Base-by-base conservation (phyloP, 176 grass and related monocot genomes). In the Carex littledalei region DNA sequence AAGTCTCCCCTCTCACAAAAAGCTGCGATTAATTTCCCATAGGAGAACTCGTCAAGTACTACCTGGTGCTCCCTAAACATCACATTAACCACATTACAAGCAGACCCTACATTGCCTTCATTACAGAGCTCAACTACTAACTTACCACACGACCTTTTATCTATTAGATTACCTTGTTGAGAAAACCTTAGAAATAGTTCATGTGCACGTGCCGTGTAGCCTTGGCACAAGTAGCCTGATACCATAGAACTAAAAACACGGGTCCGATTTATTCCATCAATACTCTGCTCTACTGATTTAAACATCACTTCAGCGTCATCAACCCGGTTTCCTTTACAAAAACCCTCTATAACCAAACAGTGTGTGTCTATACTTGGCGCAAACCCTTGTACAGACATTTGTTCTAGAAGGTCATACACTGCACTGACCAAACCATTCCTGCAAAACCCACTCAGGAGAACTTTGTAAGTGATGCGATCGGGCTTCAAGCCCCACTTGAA, bases 191-290 rank as follows among this genome's bases (percentile, higher is more conserved):
- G 34, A 82, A 97, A 94, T 84, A 94, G 69, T 54, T 67, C 43
- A 49, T 88, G 88, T 82, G 94, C 92, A 88, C 91, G 65, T 60
- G 82, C 82, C 11, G 84, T 91, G 78, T 79, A 89, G n/a, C 86
- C 87, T 14, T 69, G 91, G 66, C 85, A 63, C 80, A 97, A 86
- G 88, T 94, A 97, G 41, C 94, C 94, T 84, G 81, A 93, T 59
- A 97, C 89, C 92, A 97, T 97, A 41, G 92, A 81, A 87, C 94
- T 94, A 56, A 88, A 92, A 78, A 93, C 10, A 50, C 60, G 34
- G 14, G 1, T 83, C 9, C 64, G 41, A 67, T 1, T 62, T 21
- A 39, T 32, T 12, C 9, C 13, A 66, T 66, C 61, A 64, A 39
- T 64, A 81, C 86, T 89, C 67, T 49, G 45, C 34, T 84, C 84